Conservation (phyloP, 164 flowering plant species). For the Litsea cubeba region DNA sequence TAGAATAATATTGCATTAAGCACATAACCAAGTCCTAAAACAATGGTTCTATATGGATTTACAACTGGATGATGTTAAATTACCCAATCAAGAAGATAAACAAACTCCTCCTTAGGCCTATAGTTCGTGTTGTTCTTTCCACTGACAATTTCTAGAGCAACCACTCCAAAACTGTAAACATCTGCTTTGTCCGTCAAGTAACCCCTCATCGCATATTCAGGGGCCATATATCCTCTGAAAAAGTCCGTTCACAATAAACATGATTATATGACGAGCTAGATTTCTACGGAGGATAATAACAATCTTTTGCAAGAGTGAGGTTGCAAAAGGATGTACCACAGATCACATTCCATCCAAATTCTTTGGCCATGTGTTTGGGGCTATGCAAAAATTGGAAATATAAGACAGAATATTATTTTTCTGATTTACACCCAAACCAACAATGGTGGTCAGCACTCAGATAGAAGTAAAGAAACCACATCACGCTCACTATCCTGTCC, state of each 20-base stretch:
- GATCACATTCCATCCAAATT: not conserved
- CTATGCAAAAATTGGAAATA: not conserved
- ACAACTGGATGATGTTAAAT: not conserved
- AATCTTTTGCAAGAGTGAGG: not conserved
- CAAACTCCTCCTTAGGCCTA: constrained; percentile 28
- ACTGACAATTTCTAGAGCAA: constrained; percentile 39
- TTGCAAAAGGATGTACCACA: not conserved
- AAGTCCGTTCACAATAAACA: constrained; percentile 1
- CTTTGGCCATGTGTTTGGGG: not conserved
- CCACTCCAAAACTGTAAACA: constrained; percentile 42
- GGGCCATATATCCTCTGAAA: constrained; percentile 45
- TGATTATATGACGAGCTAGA: not conserved
- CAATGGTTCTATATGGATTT: not conserved
- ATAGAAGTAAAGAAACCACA: no score
- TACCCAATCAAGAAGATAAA: constrained; percentile 46
- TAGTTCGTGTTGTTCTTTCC: constrained; percentile 35
- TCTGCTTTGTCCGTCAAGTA: constrained; percentile 45
- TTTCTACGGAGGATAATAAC: not conserved
- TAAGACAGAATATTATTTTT: not conserved
- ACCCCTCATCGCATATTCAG: constrained; percentile 43
- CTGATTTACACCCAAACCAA: no score
- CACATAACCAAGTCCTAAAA: not conserved
- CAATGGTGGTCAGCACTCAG: no score
- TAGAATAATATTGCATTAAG: not conserved
- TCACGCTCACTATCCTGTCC: no score